Evolutionary conservation across 31 red algal species (phyloP).

Genomic region (Asparagopsis taxiformis): DNA sequence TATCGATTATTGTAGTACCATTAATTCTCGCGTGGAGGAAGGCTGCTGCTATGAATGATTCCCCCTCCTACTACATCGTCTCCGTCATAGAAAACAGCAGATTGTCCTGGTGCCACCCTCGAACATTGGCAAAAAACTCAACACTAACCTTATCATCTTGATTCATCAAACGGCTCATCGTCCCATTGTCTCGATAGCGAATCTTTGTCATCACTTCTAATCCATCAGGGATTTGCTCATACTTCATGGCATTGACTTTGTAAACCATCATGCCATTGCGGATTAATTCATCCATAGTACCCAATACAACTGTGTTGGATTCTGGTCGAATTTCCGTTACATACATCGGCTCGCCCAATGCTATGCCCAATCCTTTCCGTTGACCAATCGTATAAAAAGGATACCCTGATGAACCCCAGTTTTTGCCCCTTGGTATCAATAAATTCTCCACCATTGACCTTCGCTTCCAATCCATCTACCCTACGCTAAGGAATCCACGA

Average conservation of each 20-base stretch:
- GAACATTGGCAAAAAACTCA: slow-evolving; percentile 3
- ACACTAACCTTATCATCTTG: not conserved
- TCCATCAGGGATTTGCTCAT: not conserved
- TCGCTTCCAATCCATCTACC: no score
- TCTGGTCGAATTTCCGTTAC: slow-evolving; percentile 1
- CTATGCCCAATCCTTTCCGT: slow-evolving; percentile 17
- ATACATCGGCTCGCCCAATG: slow-evolving; percentile 4
- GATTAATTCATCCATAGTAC: not conserved
- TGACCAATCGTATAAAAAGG: slow-evolving; percentile 15
- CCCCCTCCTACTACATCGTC: slow-evolving; percentile 11
- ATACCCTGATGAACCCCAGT: not conserved
- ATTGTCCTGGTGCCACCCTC: slow-evolving; percentile 7
- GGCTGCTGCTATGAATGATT: no score
- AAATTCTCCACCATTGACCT: not conserved
- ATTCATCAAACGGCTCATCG: not conserved
- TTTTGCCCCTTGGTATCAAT: not conserved
- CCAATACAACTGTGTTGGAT: slow-evolving; percentile 10
- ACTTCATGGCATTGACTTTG: no score
- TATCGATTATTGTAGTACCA: no score
- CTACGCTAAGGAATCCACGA: not conserved
- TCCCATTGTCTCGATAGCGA: slow-evolving; percentile 1
- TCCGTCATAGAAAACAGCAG: slow-evolving; percentile 7
- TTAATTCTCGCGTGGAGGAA: no score
- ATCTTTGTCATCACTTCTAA: not conserved
- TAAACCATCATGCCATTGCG: not conserved